Evolutionary conservation across 352 stramenopile genomes (phyloP).

Genomic region (Globisporangium mamillatum): DNA sequence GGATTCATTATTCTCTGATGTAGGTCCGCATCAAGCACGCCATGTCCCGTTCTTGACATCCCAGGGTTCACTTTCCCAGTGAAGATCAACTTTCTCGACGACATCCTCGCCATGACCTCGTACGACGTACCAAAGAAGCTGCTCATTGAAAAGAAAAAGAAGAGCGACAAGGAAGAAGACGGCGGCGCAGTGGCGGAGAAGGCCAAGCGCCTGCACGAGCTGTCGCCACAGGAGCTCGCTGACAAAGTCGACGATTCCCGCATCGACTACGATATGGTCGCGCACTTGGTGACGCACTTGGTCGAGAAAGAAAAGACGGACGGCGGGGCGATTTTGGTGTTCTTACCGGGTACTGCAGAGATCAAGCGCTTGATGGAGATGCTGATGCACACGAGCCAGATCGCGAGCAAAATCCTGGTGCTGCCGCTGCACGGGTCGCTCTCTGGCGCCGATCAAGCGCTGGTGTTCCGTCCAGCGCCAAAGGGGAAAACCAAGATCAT

Average conservation of each 20-base stretch:
- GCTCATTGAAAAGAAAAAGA: conserved; percentile 51
- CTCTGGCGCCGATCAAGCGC: conserved; percentile 64
- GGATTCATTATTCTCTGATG: too few species aligned
- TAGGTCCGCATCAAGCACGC: conserved; percentile 17
- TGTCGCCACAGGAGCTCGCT: conserved; percentile 51
- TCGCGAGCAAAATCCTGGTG: conserved; percentile 49
- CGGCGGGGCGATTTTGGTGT: conserved; percentile 75
- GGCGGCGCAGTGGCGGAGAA: conserved; percentile 23
- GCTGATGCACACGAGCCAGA: conserved; percentile 32
- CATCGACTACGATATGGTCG: conserved; percentile 94
- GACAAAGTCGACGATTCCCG: conserved; percentile 84
- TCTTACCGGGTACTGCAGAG: conserved; percentile 76
- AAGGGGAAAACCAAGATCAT: conserved; percentile 81
- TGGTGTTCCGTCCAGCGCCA: conserved; percentile 65
- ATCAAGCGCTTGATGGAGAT: conserved; percentile 82
- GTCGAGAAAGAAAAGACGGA: conserved; percentile 23
- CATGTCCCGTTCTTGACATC: conserved; percentile 79
- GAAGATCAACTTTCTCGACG: conserved; percentile 73
- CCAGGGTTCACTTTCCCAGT: conserved; percentile 85
- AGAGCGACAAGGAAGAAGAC: conserved; percentile 26
- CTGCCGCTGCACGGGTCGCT: conserved; percentile 77
- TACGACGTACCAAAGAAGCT: conserved; percentile 69
- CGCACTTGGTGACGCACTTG: conserved; percentile 82
- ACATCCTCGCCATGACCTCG: conserved; percentile 54
- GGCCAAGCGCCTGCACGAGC: conserved; percentile 25